A percentile compares a stretch with the other conserved stretches of the same genome.
phyloP scores from a whole-genome alignment of 495 filamentous ascomycete genomes.

The Pyrenula massariospora region DNA sequence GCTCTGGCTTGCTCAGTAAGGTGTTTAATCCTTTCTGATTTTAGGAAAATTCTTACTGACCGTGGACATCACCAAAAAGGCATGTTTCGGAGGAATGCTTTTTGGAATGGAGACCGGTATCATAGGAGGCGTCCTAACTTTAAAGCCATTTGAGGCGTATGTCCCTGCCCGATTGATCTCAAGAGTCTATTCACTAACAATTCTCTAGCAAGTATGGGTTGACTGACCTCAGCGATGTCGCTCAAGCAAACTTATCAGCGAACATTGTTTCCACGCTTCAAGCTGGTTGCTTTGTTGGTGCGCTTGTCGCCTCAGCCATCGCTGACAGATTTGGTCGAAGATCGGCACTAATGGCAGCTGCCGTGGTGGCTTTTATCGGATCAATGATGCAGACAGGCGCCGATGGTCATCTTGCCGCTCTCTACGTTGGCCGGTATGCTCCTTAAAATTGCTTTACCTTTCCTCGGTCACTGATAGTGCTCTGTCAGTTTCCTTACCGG shows the following conservation, averaged over 20 bases:
- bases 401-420: constrained; percentile 33
- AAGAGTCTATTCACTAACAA: background rate
- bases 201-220: constrained; percentile 34
- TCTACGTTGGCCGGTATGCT: constrained; percentile 51
- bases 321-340: constrained; percentile 47
- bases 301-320: constrained; percentile 41
- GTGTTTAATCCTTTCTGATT: constrained; percentile 1
- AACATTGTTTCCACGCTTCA: constrained; percentile 58
- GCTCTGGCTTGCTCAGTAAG: constrained; percentile 54
- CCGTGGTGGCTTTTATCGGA: constrained; percentile 44
- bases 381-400: constrained; percentile 53
- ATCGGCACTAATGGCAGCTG: constrained; percentile 37
- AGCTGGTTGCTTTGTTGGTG: constrained; percentile 58
- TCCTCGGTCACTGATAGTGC: constrained; percentile 4
- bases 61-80: constrained; percentile 19
- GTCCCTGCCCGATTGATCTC: background rate
- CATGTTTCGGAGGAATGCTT: constrained; percentile 66
- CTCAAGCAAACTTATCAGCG: constrained; percentile 24
- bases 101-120: constrained; percentile 62
- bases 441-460: constrained; percentile 1
- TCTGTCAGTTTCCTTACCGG: constrained; percentile 44
- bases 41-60: background rate
- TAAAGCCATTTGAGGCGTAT: constrained; percentile 48
- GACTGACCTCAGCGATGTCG: constrained; percentile 40
- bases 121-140: constrained; percentile 56